Evolutionary conservation across 805 yeast genomes (phyloP).

Genomic region (Jamesozyma rosinii): DNA sequence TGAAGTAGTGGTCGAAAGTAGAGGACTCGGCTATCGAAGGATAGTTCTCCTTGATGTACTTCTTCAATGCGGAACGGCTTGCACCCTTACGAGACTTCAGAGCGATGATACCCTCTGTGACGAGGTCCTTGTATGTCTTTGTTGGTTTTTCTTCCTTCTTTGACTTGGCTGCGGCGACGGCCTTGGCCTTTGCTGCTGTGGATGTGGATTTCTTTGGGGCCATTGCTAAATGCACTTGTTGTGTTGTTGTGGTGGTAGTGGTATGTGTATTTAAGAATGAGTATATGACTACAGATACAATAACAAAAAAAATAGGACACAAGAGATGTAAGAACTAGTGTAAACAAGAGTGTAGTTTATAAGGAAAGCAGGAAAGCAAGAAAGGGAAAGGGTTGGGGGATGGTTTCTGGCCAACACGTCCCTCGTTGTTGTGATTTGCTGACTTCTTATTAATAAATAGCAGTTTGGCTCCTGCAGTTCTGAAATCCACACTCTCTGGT

Average conservation of each 20-base stretch:
- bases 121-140: constrained; percentile 25
- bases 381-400: too few species aligned
- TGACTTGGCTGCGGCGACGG: constrained; percentile 3
- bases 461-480: too few species aligned
- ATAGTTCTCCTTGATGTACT: constrained; percentile 50
- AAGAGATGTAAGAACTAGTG: too few species aligned
- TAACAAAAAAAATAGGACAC: too few species aligned
- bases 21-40: constrained; percentile 49
- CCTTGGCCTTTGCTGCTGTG: constrained; percentile 1
- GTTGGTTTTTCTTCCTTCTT: constrained; percentile 2
- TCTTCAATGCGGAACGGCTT: constrained; percentile 80
- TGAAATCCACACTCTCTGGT: too few species aligned
- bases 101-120: constrained; percentile 51
- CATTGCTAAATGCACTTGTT: constrained; percentile 2
- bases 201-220: constrained; percentile 9
- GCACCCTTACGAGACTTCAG: constrained; percentile 68
- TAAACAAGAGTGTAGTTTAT: too few species aligned
- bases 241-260: neutral
- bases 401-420: neutral
- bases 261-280: too few species aligned
- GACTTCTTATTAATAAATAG: neutral
- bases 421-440: neutral
- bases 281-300: too few species aligned
- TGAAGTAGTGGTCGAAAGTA: constrained; percentile 68
- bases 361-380: too few species aligned